Conservation (phyloP, 345 rosid species). For the Arabis alpina region DNA sequence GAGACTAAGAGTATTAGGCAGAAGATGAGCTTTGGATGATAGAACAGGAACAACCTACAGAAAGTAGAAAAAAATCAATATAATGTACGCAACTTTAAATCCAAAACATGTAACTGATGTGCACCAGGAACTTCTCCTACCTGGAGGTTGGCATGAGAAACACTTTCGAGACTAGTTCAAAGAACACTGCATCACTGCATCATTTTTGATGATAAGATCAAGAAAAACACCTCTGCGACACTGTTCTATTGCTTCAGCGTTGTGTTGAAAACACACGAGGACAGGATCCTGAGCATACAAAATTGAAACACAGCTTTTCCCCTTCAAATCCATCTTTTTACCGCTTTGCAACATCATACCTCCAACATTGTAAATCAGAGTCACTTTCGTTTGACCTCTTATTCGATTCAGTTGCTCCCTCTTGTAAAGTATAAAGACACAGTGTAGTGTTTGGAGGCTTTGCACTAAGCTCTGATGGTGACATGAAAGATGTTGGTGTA, state of each 20-base stretch:
- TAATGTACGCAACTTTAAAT: background rate
- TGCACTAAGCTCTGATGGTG: slow-evolving; percentile 70
- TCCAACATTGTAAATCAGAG: slow-evolving; percentile 85
- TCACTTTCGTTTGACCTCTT: slow-evolving; percentile 57
- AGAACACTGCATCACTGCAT: slow-evolving; percentile 78
- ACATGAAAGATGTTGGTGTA: slow-evolving; percentile 74
- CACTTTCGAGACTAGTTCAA: slow-evolving; percentile 79
- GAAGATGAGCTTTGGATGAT: slow-evolving; percentile 63
- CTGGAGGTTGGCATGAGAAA: slow-evolving; percentile 93
- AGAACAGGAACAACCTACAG: slow-evolving; percentile 80
- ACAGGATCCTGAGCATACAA: slow-evolving; percentile 83
- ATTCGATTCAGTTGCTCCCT: slow-evolving; percentile 54
- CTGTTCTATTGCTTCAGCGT: slow-evolving; percentile 79
- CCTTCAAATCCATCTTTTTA: slow-evolving; percentile 67
- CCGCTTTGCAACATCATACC: slow-evolving; percentile 88
- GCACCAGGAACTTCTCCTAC: slow-evolving; percentile 42
- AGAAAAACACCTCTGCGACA: slow-evolving; percentile 86
- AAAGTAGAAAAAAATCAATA: background rate
- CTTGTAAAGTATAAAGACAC: slow-evolving; percentile 62
- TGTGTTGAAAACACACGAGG: slow-evolving; percentile 74
- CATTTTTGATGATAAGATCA: slow-evolving; percentile 80
- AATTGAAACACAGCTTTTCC: slow-evolving; percentile 78
- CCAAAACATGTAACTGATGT: background rate
- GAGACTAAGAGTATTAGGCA: slow-evolving; percentile 65
- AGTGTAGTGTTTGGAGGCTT: slow-evolving; percentile 73